Base-by-base conservation (phyloP, 139 green algal genomes). In the Chlorella sp. region DNA sequence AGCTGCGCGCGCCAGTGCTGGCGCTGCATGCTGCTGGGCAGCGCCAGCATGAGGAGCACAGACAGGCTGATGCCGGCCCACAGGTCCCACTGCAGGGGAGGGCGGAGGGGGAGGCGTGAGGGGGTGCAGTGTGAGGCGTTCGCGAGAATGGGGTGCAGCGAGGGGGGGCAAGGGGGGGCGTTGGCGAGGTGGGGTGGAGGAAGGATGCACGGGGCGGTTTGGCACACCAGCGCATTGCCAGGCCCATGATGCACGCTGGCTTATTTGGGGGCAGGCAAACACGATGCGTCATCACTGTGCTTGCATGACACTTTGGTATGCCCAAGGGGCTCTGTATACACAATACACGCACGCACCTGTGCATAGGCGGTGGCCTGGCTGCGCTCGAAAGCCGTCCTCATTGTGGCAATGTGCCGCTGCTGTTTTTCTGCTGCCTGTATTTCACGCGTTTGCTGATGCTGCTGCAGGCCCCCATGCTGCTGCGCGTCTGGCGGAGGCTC, bases 1-100 rank as follows among this genome's bases (percentile, higher is more conserved):
- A 87, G 61, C 61, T 87, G 83, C 36, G 61, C 32, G 57, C 61
- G 66, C 83, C 83, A 79, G 61, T 77, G 83, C 61, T 77, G 60
- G 2, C 39, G 36, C 61, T 78, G 61, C 37, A 78, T 69, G 53
- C 61, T 87, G 24, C 34, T 36, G 36, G 83, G 83, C 61, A 87
- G 37, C 37, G 83, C 83, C 36, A 87, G 83, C 36, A 77, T 21
- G 34, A 87, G 61, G 61, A 87, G 61, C 61, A 87, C 21, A 0
- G 83, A 87, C 60, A 87, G 36, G 0, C 32, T 53, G 18, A 77
- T 40, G 61, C 83, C 83, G 3, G 83, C 83, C 61, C 80, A 85
- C 30, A 85, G 48, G 80, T 85, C 80, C 80, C 80, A 85, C 80
- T 85, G 80, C 24, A 4, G 19, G 75, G 16, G 80, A 64, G 39